Percentiles rank a stretch among this genome's conserved stretches.
These are phyloP conservation scores for Neurospora discreta DNA, from an alignment of 495 filamentous ascomycete species.

Conservation along the genomic window DNA sequence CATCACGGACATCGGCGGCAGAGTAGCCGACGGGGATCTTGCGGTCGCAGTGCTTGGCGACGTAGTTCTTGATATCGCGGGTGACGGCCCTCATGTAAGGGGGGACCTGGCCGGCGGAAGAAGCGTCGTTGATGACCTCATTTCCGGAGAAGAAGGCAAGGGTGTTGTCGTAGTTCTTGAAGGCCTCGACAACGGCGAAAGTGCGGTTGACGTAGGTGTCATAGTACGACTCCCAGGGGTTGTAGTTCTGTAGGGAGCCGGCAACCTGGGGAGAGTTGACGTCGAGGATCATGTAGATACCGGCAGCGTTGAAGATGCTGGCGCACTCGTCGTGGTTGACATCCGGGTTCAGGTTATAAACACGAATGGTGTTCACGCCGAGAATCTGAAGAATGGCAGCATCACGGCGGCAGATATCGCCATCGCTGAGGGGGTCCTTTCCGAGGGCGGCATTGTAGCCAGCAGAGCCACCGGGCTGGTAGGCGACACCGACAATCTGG, in stretches of 20 bases:
- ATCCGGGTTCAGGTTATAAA: constrained; percentile 82
- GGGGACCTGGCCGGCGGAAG: constrained; percentile 41
- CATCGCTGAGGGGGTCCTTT: constrained; percentile 67
- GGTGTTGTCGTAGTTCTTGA: constrained; percentile 86
- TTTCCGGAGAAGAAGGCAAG: constrained; percentile 91
- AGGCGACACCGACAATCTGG: constrained; percentile 85
- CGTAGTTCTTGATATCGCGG: constrained; percentile 70
- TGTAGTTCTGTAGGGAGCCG: constrained; percentile 59
- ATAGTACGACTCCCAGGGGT: constrained; percentile 65
- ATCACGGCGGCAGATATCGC: constrained; percentile 70
- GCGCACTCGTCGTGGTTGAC: constrained; percentile 83
- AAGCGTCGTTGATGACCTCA: constrained; percentile 74
- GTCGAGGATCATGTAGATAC: constrained; percentile 58
- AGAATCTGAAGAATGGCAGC: constrained; percentile 84
- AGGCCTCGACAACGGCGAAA: constrained; percentile 85
- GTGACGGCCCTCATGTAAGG: constrained; percentile 72
- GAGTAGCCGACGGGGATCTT: constrained; percentile 46
- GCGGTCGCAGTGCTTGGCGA: constrained; percentile 37
- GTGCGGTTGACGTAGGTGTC: constrained; percentile 66
- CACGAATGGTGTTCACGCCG: constrained; percentile 77
- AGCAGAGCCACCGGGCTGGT: constrained; percentile 83
- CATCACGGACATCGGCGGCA: constrained; percentile 78
- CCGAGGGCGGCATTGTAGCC: constrained; percentile 54
- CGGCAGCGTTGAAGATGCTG: constrained; percentile 73
- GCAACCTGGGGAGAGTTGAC: constrained; percentile 84